Base-by-base conservation (phyloP, 371 early-diverging fungal genomes). In the Mucor piriformis region DNA sequence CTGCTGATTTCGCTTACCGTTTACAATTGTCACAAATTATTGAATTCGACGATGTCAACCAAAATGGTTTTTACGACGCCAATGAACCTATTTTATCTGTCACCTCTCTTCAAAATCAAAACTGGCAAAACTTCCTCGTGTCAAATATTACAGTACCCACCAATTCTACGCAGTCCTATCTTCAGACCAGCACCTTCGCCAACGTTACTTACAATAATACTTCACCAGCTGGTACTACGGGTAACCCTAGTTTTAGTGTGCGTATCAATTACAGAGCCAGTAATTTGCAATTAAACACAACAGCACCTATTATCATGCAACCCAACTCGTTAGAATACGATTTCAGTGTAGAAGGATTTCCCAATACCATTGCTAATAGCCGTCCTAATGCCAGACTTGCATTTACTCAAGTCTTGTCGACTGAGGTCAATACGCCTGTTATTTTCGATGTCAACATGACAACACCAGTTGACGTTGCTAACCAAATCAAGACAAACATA, bases 251-350 rank as follows among this genome's bases (percentile, higher is more conserved):
- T 6, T 76, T 79, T 27, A 35, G 35, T 32, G 57, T 74, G 8
- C 54, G 58, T 11, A 32, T 77, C 13, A 73, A 66, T 0, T 72
- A 69, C 57, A 59, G 81, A 16, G 51, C 69, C 2, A 66, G 66
- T 42, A 77, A 77, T 27, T 34, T 81, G 5, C 76, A 81, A 52
- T 40, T 81, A 35, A 81, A 81, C 34, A 60, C 61, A 23, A 75
- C 77, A 6, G 76, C 71, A 13, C 66, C 74, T 7, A 60, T 81
- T 21, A 51, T 63, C 0, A 66, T 73, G 18, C 69, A 73, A 40
- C 81, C 81, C 16, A 75, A 75, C 23, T 74, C 81, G 6, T 46
- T 74, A 3, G 37, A 70, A 50, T 81, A 77, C 37, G 77, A 81
- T 50, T 60, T 81, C 25, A 24, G 54, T 4, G 16, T 77, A 0